These are phyloP conservation scores for Ustilago cynodontis DNA, from an alignment of 1,284 basidiomycete genomes.

Conservation along the genomic window DNA sequence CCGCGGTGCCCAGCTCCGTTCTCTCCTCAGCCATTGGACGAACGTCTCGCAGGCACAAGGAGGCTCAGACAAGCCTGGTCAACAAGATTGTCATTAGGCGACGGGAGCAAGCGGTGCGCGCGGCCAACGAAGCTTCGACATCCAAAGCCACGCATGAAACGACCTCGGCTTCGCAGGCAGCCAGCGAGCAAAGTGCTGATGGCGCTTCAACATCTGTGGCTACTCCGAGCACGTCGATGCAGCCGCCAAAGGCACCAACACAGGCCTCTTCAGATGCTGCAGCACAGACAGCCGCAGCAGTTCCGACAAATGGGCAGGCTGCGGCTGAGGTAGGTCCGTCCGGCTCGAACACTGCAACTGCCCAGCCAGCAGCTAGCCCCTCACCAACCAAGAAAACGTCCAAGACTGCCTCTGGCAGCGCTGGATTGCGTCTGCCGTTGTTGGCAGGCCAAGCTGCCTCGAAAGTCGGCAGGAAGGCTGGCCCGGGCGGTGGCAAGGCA, in stretches of 20 bases:
- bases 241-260: not conserved
- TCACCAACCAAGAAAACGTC: not conserved
- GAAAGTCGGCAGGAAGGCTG: constrained; percentile 3
- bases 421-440: constrained; percentile 15
- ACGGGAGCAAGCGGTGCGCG: constrained; percentile 17
- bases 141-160: not conserved
- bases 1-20: constrained; percentile 24
- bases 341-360: not conserved
- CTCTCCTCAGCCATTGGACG: constrained; percentile 2
- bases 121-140: not conserved
- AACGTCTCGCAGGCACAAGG: constrained; percentile 13
- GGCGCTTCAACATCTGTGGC: not conserved
- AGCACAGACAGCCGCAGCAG: not conserved
- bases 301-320: not conserved
- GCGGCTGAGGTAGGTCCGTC: not conserved
- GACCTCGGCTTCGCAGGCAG: not conserved
- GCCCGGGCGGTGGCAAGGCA: constrained; percentile 10
- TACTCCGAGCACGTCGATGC: not conserved
- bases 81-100: constrained; percentile 32
- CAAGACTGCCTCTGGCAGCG: not conserved
- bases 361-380: not conserved
- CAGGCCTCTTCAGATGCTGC: not conserved
- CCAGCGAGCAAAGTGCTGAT: not conserved
- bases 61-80: constrained; percentile 18
- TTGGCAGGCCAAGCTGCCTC: constrained; percentile 10